A percentile compares a stretch with the other conserved stretches of the same genome.
Conservation (phyloP, 2,329 filamentous ascomycete species). For the Fusarium citri region DNA sequence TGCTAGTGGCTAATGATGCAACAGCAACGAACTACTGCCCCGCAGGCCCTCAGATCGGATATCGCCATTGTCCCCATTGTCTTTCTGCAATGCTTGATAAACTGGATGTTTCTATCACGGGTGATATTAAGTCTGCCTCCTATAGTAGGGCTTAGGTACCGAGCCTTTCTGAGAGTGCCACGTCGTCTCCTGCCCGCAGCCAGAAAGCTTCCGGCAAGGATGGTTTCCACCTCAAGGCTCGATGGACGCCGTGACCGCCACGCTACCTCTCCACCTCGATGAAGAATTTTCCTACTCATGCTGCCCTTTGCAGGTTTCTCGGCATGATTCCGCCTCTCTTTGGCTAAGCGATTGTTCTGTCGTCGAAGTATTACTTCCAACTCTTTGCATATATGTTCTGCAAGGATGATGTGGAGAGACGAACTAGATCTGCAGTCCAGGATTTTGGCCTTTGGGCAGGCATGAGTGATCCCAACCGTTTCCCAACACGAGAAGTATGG, state of each 20-base stretch:
- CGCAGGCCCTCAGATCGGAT: constrained; percentile 26
- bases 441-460: constrained; percentile 32
- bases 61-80: constrained; percentile 17
- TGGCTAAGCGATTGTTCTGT: constrained; percentile 11
- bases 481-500: constrained; percentile 9
- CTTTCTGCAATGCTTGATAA: constrained; percentile 15
- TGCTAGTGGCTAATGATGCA: constrained; percentile 37
- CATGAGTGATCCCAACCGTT: constrained; percentile 8
- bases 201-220: constrained; percentile 31
- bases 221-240: constrained; percentile 45
- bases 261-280: constrained; percentile 45
- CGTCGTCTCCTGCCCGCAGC: constrained; percentile 41
- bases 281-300: constrained; percentile 37
- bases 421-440: constrained; percentile 47
- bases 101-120: constrained; percentile 25
- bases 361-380: constrained; percentile 31
- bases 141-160: constrained; percentile 35
- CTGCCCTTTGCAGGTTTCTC: constrained; percentile 23
- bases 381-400: constrained; percentile 18
- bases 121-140: constrained; percentile 23
- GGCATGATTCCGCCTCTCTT: constrained; percentile 29
- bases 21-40: constrained; percentile 31
- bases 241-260: constrained; percentile 44
- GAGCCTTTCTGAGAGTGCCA: constrained; percentile 42
- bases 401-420: constrained; percentile 38